Evolutionary conservation across 2,329 filamentous ascomycete genomes (phyloP).

Genomic region (Byssochlamys sp.): DNA sequence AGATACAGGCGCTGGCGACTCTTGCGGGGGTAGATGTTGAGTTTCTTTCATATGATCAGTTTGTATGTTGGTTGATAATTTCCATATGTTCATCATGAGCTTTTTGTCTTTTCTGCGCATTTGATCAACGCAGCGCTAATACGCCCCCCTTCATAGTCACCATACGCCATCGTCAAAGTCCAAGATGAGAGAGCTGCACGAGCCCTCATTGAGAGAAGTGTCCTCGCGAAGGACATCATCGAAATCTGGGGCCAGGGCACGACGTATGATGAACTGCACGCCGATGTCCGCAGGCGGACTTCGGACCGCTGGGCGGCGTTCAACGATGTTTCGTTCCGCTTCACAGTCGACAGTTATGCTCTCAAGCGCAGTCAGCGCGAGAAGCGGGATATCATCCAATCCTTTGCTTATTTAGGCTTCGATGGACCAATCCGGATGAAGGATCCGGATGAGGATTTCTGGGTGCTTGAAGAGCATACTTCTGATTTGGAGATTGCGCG

Average conservation of each 20-base stretch:
- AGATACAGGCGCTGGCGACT: slow-evolving; percentile 69
- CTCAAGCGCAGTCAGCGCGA: slow-evolving; percentile 55
- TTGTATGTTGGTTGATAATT: slow-evolving; percentile 47
- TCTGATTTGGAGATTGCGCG: slow-evolving; percentile 30
- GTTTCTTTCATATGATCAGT: slow-evolving; percentile 63
- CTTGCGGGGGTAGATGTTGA: slow-evolving; percentile 58
- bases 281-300: slow-evolving; percentile 51
- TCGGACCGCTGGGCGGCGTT: slow-evolving; percentile 59
- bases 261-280: slow-evolving; percentile 60
- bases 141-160: slow-evolving; percentile 52
- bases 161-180: slow-evolving; percentile 70
- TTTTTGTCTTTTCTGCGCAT: slow-evolving; percentile 2
- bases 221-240: slow-evolving; percentile 73
- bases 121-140: slow-evolving; percentile 5
- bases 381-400: slow-evolving; percentile 69
- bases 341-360: slow-evolving; percentile 73
- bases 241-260: slow-evolving; percentile 74
- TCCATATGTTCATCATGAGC: not conserved
- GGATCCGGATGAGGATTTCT: slow-evolving; percentile 63
- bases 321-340: slow-evolving; percentile 62
- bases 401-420: slow-evolving; percentile 69
- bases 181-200: slow-evolving; percentile 55
- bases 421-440: slow-evolving; percentile 69
- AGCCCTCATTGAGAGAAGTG: slow-evolving; percentile 61
- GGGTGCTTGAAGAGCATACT: slow-evolving; percentile 72